These are phyloP conservation scores for Quercus phellos DNA, from an alignment of 331 rosid species.

Conservation along the genomic window DNA sequence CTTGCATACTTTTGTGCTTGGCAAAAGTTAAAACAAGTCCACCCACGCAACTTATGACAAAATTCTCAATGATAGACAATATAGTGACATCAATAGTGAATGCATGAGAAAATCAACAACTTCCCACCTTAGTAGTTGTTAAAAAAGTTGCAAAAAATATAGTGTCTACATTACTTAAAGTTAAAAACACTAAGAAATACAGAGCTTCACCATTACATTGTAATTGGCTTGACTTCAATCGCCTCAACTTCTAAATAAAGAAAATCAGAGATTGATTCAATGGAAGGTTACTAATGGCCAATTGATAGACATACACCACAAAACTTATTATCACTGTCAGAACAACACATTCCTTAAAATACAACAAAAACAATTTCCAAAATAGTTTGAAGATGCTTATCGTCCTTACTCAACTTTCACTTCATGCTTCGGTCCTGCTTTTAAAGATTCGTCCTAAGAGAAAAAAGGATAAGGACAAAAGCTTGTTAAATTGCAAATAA, in stretches of 20 bases:
- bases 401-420: constrained; percentile 1
- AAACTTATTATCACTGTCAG: background rate
- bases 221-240: background rate
- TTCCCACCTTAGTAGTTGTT: no score
- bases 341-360: background rate
- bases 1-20: background rate
- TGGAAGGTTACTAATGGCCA: background rate
- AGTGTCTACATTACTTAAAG: background rate
- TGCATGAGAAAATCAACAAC: no score
- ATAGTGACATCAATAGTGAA: no score
- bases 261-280: background rate
- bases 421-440: constrained; percentile 15
- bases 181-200: background rate
- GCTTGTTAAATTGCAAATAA: background rate
- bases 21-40: background rate
- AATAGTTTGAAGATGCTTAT: background rate
- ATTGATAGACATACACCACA: background rate
- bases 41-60: no score
- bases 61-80: no score
- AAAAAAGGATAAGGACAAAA: background rate
- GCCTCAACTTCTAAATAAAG: background rate
- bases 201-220: background rate
- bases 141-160: no score
- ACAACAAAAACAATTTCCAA: background rate
- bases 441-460: constrained; percentile 24